Evolutionary conservation across 371 early-diverging fungal genomes (phyloP), one percentile per base, ranked within the genome.

Genomic region (Apophysomyces trapeziformis): DNA sequence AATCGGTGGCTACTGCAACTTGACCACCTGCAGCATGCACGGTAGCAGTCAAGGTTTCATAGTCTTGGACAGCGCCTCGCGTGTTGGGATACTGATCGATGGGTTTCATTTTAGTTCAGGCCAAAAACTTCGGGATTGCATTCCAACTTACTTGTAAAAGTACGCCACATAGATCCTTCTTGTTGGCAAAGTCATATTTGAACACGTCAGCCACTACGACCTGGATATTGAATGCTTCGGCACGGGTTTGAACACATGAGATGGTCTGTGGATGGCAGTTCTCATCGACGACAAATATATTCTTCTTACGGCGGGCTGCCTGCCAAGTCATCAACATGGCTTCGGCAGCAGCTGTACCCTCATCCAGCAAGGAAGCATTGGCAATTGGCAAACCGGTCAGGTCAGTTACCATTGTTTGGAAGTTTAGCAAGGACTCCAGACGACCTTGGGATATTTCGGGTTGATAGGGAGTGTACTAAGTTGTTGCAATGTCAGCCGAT

Each of bases 391-490:
- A 77, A 12, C 98, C 97, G 3, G 99, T 97, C 57, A 98, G 74
- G 70, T 98, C 97, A 18, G 86, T 81, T 62, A 98, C 91, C 89
- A 98, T 91, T 8, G 98, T 97, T 79, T 98, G 98, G 85, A 86
- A 98, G 83, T 98, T 97, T 67, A 98, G 77, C 61, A 98, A 88
- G 18, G 96, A 94, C 78, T 98, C 98, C 26, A 98, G 85, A 63
- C 99, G 92, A 59, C 99, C 99, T 83, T 98, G 99, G 54, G 97
- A 87, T 68, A 98, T 98, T 82, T 98, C 99, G 21, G 99, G 95
- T 83, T 98, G 98, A 83, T 98, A 98, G 44, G 98, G 98, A 11
- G 97, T 97, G 82, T 98, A 98, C 90, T 95, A 84, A 11, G 67
- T 47, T 13, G 6, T 54, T 36, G 6, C 56, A 38, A 50, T 62